phyloP scores from a whole-genome alignment of 2,329 filamentous ascomycete genomes.

The Conoideocrella luteorostrata region DNA sequence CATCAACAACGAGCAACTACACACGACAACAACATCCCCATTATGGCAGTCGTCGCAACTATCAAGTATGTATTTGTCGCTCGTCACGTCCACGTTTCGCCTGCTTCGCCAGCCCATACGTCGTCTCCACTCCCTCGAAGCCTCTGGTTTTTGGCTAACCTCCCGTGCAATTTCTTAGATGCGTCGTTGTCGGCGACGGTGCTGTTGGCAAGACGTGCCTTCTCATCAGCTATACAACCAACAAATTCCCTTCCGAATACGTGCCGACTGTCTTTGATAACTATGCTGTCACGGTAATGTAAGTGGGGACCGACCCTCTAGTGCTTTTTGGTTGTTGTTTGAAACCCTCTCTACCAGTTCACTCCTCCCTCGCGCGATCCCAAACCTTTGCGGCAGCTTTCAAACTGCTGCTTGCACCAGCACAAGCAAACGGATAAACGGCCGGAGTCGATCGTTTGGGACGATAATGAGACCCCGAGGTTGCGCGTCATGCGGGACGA shows the following conservation, averaged over 20 bases:
- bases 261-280: conserved; percentile 99
- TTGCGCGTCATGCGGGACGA: too few species aligned
- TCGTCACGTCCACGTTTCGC: too few species aligned
- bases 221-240: conserved; percentile 98
- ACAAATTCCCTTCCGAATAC: conserved; percentile 99
- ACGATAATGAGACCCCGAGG: too few species aligned
- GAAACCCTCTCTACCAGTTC: too few species aligned
- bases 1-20: conserved; percentile 1
- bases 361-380: too few species aligned
- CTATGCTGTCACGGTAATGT: conserved; percentile 99
- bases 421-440: too few species aligned
- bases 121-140: too few species aligned
- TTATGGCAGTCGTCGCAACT: conserved; percentile 56
- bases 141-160: conserved; percentile 20
- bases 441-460: too few species aligned
- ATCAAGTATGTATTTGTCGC: conserved; percentile 48
- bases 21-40: conserved; percentile 23
- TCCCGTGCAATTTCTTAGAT: conserved; percentile 48
- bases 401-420: too few species aligned
- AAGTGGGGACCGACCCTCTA: conserved; percentile 47
- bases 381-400: too few species aligned
- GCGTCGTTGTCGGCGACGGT: conserved; percentile 98
- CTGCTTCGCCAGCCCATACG: conserved; percentile 1
- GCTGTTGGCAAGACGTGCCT: conserved; percentile 98
- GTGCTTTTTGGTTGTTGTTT: too few species aligned